These are phyloP conservation scores for Alternaria sp. DNA, from an alignment of 2,329 filamentous ascomycete species.

Conservation along the genomic window DNA sequence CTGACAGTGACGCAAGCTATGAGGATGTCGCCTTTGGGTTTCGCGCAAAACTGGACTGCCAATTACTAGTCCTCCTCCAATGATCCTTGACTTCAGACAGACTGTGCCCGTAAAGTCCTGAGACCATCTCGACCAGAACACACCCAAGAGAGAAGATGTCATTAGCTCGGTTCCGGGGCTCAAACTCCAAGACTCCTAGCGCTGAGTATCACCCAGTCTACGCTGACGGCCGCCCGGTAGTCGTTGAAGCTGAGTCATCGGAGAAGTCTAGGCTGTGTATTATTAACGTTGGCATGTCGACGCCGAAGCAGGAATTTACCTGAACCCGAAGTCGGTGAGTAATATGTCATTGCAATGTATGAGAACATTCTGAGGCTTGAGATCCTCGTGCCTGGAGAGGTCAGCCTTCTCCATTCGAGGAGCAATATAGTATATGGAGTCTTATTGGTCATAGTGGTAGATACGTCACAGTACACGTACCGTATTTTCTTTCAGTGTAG, in stretches of 20 bases:
- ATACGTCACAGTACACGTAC: background rate
- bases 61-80: background rate
- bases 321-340: background rate
- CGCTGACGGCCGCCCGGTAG: background rate
- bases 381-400: background rate
- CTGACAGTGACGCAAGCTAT: background rate
- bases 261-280: background rate
- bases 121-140: background rate
- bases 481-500: background rate
- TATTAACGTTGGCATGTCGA: background rate
- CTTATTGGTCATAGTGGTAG: too few species aligned
- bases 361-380: background rate
- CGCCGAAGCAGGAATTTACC: background rate
- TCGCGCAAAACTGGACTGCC: background rate
- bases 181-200: background rate
- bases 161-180: background rate
- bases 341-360: background rate
- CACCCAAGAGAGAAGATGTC: slow-evolving; percentile 3
- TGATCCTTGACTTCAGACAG: background rate
- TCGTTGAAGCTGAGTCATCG: background rate
- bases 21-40: background rate
- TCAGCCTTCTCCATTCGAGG: background rate
- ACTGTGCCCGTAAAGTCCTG: background rate
- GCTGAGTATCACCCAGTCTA: too few species aligned
- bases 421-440: too few species aligned